Evolutionary conservation across 2,329 filamentous ascomycete genomes (phyloP).

Genomic region (Fusarium equiseti): DNA sequence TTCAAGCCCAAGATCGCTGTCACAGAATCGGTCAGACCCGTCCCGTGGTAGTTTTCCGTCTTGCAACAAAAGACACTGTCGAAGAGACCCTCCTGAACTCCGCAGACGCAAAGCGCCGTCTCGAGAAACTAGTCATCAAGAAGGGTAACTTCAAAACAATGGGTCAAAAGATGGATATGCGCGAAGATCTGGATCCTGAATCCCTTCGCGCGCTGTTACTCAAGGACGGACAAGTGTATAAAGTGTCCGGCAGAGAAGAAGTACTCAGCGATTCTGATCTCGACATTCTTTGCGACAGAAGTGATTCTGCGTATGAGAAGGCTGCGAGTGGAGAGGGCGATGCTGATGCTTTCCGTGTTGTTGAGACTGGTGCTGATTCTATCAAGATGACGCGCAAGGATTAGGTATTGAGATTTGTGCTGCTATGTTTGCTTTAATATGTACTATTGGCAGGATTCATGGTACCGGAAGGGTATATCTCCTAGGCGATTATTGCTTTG

Average conservation of each 20-base stretch:
- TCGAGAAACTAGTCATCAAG: conserved; percentile 95
- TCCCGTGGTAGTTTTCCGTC: conserved; percentile 92
- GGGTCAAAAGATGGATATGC: conserved; percentile 68
- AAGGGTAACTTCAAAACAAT: conserved; percentile 87
- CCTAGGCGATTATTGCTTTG: conserved; percentile 1
- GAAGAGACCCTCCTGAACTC: conserved; percentile 89
- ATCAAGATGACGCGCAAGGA: conserved; percentile 57
- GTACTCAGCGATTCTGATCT: conserved; percentile 83
- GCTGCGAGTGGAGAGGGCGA: conserved; percentile 84
- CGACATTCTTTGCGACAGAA: conserved; percentile 81
- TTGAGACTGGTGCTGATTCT: conserved; percentile 77
- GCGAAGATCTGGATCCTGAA: conserved; percentile 70
- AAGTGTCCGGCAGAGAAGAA: conserved; percentile 69
- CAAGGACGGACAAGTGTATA: conserved; percentile 77
- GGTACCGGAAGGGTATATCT: background rate
- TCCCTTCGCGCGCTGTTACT: conserved; percentile 71
- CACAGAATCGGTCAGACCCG: conserved; percentile 94
- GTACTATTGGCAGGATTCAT: background rate
- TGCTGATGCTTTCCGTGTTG: conserved; percentile 78
- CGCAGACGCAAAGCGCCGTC: conserved; percentile 88
- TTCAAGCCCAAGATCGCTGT: conserved; percentile 95
- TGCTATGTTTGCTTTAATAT: background rate
- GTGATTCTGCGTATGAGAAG: conserved; percentile 71
- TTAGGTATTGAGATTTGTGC: background rate
- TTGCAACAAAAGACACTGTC: conserved; percentile 92